These are phyloP conservation scores for Yamadazyma atlantica DNA, from an alignment of 1,139 yeast genomes.

Conservation along the genomic window DNA sequence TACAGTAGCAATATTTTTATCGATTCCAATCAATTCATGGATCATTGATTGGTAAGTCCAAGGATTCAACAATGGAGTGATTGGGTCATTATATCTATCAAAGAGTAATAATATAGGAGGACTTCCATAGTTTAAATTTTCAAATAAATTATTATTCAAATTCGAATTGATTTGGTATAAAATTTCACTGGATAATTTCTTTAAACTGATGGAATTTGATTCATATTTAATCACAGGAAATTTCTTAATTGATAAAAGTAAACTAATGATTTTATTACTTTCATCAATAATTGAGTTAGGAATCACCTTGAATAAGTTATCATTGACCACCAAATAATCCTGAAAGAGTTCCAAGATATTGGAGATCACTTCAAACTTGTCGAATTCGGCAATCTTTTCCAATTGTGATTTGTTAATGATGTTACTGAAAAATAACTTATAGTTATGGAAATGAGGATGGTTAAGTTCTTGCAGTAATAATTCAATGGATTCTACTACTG, in stretches of 20 bases:
- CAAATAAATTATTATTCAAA: conserved; percentile 63
- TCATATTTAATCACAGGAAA: conserved; percentile 82
- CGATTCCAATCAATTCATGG: conserved; percentile 82
- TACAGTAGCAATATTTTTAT: conserved; percentile 75
- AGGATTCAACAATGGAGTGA: conserved; percentile 87
- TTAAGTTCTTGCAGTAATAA: conserved; percentile 63
- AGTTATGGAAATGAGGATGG: conserved; percentile 75
- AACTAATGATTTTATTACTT: conserved; percentile 57
- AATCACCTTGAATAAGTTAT: conserved; percentile 50
- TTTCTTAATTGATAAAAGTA: conserved; percentile 69
- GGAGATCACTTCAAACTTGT: conserved; percentile 76
- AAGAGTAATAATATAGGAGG: conserved; percentile 76
- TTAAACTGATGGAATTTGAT: conserved; percentile 58
- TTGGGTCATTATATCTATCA: conserved; percentile 86
- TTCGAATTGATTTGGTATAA: conserved; percentile 57
- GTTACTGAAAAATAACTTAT: conserved; percentile 77
- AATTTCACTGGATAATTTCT: conserved; percentile 72
- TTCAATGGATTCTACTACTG: conserved; percentile 64
- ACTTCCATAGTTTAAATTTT: conserved; percentile 60
- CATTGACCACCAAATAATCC: conserved; percentile 75
- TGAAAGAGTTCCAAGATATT: conserved; percentile 81
- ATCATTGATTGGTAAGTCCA: conserved; percentile 99
- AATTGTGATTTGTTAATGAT: conserved; percentile 69
- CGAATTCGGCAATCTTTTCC: conserved; percentile 87
- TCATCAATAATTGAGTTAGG: conserved; percentile 39